Percentiles rank a stretch among this genome's conserved stretches.
phyloP scores from a whole-genome alignment of 371 early-diverging fungal genomes.

The Actinomortierella wolfii region DNA sequence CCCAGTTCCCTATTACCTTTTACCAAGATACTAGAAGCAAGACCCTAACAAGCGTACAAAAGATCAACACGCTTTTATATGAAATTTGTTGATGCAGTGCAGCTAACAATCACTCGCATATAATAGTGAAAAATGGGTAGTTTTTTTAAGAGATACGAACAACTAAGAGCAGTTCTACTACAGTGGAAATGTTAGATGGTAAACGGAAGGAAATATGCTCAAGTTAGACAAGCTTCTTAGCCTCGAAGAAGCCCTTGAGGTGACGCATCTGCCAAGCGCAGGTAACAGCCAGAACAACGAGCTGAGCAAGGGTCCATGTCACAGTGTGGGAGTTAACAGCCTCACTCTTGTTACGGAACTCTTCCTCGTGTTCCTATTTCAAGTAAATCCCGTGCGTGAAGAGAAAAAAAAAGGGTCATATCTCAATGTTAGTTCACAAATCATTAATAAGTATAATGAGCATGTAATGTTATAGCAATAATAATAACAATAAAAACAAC shows the following conservation, averaged over 20 bases:
- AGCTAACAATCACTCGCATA: too few relatives aligned
- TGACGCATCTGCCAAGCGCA: constrained; percentile 94
- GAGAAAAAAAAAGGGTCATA: constrained; percentile 1
- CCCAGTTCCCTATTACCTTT: too few relatives aligned
- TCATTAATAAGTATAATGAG: neutral
- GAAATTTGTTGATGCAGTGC: too few relatives aligned
- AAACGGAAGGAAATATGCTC: neutral
- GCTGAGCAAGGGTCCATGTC: constrained; percentile 88
- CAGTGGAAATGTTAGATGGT: too few relatives aligned
- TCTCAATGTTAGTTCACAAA: neutral
- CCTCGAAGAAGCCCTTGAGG: constrained; percentile 89
- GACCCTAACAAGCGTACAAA: too few relatives aligned
- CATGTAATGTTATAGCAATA: neutral
- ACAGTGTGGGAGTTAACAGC: constrained; percentile 83
- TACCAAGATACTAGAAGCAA: too few relatives aligned
- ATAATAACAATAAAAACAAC: constrained; percentile 26
- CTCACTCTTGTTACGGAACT: constrained; percentile 88
- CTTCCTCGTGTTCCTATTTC: constrained; percentile 81
- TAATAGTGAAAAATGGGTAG: too few relatives aligned
- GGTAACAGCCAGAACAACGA: constrained; percentile 78
- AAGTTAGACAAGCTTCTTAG: constrained; percentile 90
- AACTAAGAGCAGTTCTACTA: too few relatives aligned
- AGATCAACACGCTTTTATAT: too few relatives aligned
- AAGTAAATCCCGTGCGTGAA: neutral
- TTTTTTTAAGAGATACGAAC: too few relatives aligned